Conservation (phyloP, 176 grass and related monocot species). For the Hordeum marinum region DNA sequence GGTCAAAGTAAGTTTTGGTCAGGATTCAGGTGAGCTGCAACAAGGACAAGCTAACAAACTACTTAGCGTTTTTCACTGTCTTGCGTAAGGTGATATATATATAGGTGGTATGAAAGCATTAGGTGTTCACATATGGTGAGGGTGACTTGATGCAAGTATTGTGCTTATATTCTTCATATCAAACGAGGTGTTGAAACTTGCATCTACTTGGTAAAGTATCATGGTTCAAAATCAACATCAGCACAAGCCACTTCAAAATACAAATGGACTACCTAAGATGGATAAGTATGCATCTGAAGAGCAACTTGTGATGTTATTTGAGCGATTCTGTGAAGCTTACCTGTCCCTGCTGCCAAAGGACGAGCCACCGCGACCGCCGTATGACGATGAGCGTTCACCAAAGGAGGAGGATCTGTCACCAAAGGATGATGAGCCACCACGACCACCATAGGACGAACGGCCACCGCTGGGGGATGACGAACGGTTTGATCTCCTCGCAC, state of each 20-base stretch:
- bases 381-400: constrained; percentile 27
- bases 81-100: neutral
- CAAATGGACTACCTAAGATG: neutral
- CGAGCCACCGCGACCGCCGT: constrained; percentile 21
- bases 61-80: neutral
- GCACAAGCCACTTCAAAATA: neutral
- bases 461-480: constrained; percentile 21
- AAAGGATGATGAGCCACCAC: neutral
- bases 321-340: constrained; percentile 14
- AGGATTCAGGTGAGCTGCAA: neutral
- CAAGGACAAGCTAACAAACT: neutral
- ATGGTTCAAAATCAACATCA: neutral
- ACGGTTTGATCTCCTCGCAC: constrained; percentile 49
- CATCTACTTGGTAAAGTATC: neutral
- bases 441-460: constrained; percentile 19
- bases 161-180: neutral
- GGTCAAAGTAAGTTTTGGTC: neutral
- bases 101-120: neutral
- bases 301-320: neutral
- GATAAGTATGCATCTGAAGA: neutral
- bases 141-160: neutral
- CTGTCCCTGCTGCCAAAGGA: constrained; percentile 62
- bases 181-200: neutral
- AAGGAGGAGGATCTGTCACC: neutral
- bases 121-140: neutral